Percentiles rank a stretch among this genome's conserved stretches.
These are phyloP conservation scores for Elsinoe fawcettii DNA, from an alignment of 2,329 filamentous ascomycete species.

Conservation along the genomic window DNA sequence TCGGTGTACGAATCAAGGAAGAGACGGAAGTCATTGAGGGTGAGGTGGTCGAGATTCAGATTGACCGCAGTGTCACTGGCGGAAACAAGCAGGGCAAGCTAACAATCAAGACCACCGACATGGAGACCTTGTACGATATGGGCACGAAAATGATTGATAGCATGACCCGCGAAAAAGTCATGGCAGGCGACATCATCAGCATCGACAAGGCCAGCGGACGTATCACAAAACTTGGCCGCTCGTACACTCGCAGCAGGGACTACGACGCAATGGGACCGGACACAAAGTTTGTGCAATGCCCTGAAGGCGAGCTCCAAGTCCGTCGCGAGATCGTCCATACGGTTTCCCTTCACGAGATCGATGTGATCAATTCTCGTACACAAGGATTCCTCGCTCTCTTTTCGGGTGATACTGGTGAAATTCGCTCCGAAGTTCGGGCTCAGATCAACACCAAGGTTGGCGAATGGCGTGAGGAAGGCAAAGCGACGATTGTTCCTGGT, in stretches of 20 bases:
- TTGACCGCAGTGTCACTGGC: slow-evolving; percentile 91
- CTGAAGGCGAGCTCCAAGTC: slow-evolving; percentile 94
- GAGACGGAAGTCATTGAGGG: slow-evolving; percentile 99
- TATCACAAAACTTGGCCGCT: slow-evolving; percentile 93
- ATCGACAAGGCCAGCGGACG: slow-evolving; percentile 98
- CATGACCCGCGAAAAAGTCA: slow-evolving; percentile 98
- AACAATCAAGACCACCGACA: slow-evolving; percentile 98
- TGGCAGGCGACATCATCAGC: slow-evolving; percentile 96
- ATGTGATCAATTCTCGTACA: slow-evolving; percentile 98
- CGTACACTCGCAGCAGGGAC: slow-evolving; percentile 88
- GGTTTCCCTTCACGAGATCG: slow-evolving; percentile 93
- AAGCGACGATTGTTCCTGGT: slow-evolving; percentile 93
- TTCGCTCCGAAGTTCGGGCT: slow-evolving; percentile 90
- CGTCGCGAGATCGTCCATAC: slow-evolving; percentile 96
- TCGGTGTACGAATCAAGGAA: slow-evolving; percentile 96
- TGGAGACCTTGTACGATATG: slow-evolving; percentile 99
- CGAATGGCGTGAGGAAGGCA: slow-evolving; percentile 99
- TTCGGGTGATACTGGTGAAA: slow-evolving; percentile 96
- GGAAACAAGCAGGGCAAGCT: slow-evolving; percentile 98
- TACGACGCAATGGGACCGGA: slow-evolving; percentile 99
- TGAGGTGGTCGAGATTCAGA: slow-evolving; percentile 97
- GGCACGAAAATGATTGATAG: slow-evolving; percentile 99
- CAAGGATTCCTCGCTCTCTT: slow-evolving; percentile 96
- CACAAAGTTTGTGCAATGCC: slow-evolving; percentile 96
- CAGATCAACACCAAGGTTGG: slow-evolving; percentile 99